Percentiles rank a stretch among this genome's conserved stretches.
These are phyloP conservation scores for Solanum pimpinellifolium DNA, from an alignment of 257 asterid genomes.

Conservation along the genomic window DNA sequence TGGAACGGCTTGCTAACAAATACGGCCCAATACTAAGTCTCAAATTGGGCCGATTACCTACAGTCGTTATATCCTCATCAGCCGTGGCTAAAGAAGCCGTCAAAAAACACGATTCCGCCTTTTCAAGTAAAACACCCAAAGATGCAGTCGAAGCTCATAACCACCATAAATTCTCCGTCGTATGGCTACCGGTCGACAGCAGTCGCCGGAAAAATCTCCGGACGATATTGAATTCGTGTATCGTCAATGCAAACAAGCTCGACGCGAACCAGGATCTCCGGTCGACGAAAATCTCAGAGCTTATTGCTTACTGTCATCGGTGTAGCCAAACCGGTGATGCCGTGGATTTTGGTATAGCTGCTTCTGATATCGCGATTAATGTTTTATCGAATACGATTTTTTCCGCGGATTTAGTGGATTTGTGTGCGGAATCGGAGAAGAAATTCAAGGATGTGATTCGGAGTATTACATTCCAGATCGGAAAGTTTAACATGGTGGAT, in stretches of 20 bases:
- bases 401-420: slow-evolving; percentile 42
- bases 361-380: slow-evolving; percentile 41
- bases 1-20: slow-evolving; percentile 37
- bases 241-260: slow-evolving; percentile 50
- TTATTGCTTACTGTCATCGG: slow-evolving; percentile 31
- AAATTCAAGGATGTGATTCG: slow-evolving; percentile 38
- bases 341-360: slow-evolving; percentile 42
- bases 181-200: slow-evolving; percentile 53
- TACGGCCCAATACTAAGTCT: slow-evolving; percentile 66
- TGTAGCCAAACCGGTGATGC: slow-evolving; percentile 28
- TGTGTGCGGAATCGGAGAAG: slow-evolving; percentile 33
- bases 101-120: slow-evolving; percentile 52
- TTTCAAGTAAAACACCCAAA: slow-evolving; percentile 40
- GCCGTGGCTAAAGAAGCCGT: slow-evolving; percentile 47
- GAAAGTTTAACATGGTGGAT: slow-evolving; percentile 12
- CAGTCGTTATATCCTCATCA: slow-evolving; percentile 54
- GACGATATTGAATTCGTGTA: slow-evolving; percentile 38
- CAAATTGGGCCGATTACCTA: slow-evolving; percentile 41
- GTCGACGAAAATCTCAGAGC: slow-evolving; percentile 35
- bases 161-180: slow-evolving; percentile 47
- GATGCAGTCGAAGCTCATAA: slow-evolving; percentile 52
- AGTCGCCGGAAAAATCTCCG: slow-evolving; percentile 57
- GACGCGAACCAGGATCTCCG: slow-evolving; percentile 55
- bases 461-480: not conserved
- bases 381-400: slow-evolving; percentile 37